Evolutionary conservation across 1,284 basidiomycete genomes (phyloP).

Genomic region (Coniferiporia weirii): DNA sequence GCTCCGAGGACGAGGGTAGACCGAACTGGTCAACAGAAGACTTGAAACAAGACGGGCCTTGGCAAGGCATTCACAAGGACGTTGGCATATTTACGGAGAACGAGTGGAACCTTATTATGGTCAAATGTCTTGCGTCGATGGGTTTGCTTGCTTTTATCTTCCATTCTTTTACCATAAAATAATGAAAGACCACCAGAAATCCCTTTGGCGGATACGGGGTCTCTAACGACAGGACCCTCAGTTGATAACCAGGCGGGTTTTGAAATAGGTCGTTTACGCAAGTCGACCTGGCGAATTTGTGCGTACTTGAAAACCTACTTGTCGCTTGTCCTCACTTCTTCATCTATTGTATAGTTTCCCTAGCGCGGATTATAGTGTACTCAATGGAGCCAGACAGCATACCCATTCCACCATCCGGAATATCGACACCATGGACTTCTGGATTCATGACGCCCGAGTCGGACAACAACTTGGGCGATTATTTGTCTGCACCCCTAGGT

Average conservation of each 20-base stretch:
- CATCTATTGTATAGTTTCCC: conserved; percentile 47
- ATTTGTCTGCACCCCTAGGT: conserved; percentile 53
- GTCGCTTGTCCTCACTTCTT: conserved; percentile 1
- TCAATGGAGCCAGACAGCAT: conserved; percentile 78
- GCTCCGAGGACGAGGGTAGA: conserved; percentile 55
- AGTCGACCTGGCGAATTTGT: conserved; percentile 67
- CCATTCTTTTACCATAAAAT: conserved; percentile 1
- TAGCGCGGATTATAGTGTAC: conserved; percentile 86
- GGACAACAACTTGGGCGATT: conserved; percentile 43
- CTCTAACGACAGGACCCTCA: conserved; percentile 63
- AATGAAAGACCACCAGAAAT: conserved; percentile 44
- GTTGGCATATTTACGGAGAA: conserved; percentile 85
- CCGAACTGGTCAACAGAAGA: conserved; percentile 51
- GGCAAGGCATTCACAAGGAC: conserved; percentile 74
- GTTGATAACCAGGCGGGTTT: conserved; percentile 63
- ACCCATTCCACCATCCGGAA: conserved; percentile 31
- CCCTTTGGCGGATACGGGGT: conserved; percentile 64
- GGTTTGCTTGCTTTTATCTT: conserved; percentile 44
- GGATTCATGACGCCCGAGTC: conserved; percentile 32
- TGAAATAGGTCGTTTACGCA: conserved; percentile 61
- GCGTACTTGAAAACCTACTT: conserved; percentile 25
- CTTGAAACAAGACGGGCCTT: conserved; percentile 37
- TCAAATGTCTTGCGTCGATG: conserved; percentile 85
- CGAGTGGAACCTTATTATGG: conserved; percentile 88
- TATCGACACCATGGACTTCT: conserved; percentile 59